phyloP scores from a whole-genome alignment of 2,329 filamentous ascomycete species.

The Ascochyta rabiei region DNA sequence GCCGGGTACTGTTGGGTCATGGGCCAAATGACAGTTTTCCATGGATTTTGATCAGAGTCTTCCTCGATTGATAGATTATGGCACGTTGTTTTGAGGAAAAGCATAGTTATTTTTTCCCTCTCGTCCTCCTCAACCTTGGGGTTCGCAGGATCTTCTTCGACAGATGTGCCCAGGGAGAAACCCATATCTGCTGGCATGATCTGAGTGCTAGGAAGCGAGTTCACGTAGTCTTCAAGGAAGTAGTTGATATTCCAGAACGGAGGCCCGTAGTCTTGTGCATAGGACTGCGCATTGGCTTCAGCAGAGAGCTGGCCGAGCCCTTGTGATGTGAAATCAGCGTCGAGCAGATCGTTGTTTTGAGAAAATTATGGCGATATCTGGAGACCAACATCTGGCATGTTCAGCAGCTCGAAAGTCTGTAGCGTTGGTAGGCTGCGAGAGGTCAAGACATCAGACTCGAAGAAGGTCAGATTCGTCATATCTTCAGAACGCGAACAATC shows the following conservation, averaged over 20 bases:
- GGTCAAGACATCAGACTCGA: constrained; percentile 9
- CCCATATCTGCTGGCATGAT: constrained; percentile 8
- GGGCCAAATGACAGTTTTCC: constrained; percentile 72
- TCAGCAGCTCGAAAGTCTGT: constrained; percentile 13
- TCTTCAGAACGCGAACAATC: constrained; percentile 3
- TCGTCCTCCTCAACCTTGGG: constrained; percentile 13
- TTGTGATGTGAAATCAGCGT: neutral
- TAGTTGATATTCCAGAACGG: constrained; percentile 23
- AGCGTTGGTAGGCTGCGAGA: constrained; percentile 12
- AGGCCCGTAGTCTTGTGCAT: constrained; percentile 14
- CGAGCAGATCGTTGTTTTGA: constrained; percentile 1
- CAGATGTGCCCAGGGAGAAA: neutral
- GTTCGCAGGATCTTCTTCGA: neutral
- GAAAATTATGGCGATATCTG: neutral
- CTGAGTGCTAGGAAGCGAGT: constrained; percentile 9
- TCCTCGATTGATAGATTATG: constrained; percentile 73
- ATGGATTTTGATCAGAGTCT: constrained; percentile 69
- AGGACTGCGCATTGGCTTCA: constrained; percentile 12
- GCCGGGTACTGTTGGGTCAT: constrained; percentile 66
- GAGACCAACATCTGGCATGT: constrained; percentile 7
- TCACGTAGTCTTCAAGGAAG: constrained; percentile 22
- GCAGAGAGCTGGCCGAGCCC: constrained; percentile 9
- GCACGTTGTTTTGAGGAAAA: constrained; percentile 67
- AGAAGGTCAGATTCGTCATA: constrained; percentile 13
- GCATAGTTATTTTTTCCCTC: constrained; percentile 14